These are phyloP conservation scores for Trichoderma atroviride DNA, from an alignment of 2,329 filamentous ascomycete genomes.

Conservation along the genomic window DNA sequence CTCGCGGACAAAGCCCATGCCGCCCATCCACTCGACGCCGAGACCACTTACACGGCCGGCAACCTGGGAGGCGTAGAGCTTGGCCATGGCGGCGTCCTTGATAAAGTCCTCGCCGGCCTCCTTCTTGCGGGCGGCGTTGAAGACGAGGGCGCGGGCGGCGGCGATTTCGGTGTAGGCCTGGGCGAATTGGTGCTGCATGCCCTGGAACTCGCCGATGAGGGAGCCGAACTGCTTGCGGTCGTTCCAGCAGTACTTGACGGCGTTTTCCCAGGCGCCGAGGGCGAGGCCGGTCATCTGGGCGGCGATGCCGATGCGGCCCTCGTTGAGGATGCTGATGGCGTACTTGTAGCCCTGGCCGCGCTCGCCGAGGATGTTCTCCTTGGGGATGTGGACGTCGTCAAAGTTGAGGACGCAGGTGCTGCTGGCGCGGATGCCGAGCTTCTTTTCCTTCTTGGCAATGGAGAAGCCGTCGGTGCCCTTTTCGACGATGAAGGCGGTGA, in stretches of 20 bases:
- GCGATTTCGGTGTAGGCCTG: slow-evolving; percentile 94
- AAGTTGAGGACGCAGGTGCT: slow-evolving; percentile 98
- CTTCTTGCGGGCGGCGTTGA: slow-evolving; percentile 97
- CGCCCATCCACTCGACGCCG: slow-evolving; percentile 98
- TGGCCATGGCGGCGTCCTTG: slow-evolving; percentile 95
- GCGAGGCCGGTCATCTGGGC: slow-evolving; percentile 98
- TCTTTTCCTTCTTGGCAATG: slow-evolving; percentile 99
- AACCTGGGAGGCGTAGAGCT: slow-evolving; percentile 91
- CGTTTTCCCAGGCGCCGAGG: slow-evolving; percentile 92
- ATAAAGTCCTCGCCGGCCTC: slow-evolving; percentile 96
- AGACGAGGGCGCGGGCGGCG: slow-evolving; percentile 88
- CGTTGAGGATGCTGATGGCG: slow-evolving; percentile 90
- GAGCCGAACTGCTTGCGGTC: slow-evolving; percentile 96
- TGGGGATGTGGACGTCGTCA: slow-evolving; percentile 90
- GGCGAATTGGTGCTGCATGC: slow-evolving; percentile 98
- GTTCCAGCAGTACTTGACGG: slow-evolving; percentile 92
- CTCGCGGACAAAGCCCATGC: slow-evolving; percentile 97
- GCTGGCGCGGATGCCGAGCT: slow-evolving; percentile 93
- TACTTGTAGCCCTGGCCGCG: slow-evolving; percentile 97
- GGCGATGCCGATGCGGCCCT: slow-evolving; percentile 95
- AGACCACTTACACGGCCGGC: slow-evolving; percentile 82
- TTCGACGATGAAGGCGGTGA: slow-evolving; percentile 93
- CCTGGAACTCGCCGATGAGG: slow-evolving; percentile 94
- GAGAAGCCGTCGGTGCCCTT: slow-evolving; percentile 87
- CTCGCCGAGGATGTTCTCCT: slow-evolving; percentile 84